Evolutionary conservation across 2,329 filamentous ascomycete species (phyloP).

Genomic region (Venturia oleaginea): DNA sequence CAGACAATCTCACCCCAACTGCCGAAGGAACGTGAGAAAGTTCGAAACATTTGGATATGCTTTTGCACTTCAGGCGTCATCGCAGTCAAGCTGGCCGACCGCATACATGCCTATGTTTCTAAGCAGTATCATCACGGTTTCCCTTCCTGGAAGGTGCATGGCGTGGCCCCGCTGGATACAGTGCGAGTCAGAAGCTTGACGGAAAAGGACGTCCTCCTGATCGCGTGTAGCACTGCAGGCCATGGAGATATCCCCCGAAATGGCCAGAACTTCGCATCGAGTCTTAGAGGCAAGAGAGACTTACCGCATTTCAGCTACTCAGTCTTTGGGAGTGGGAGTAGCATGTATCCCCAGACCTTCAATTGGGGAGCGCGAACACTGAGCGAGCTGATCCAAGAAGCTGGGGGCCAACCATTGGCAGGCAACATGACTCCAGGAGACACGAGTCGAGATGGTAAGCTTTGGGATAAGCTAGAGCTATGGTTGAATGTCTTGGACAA

Average conservation of each 20-base stretch:
- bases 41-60: slow-evolving; percentile 11
- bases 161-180: slow-evolving; percentile 7
- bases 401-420: slow-evolving; percentile 15
- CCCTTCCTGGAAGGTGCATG: slow-evolving; percentile 13
- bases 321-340: slow-evolving; percentile 20
- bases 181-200: slow-evolving; percentile 10
- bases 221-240: slow-evolving; percentile 18
- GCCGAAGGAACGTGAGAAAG: not conserved
- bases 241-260: slow-evolving; percentile 19
- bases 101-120: slow-evolving; percentile 16
- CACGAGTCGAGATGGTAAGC: slow-evolving; percentile 1
- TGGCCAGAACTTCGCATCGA: slow-evolving; percentile 14
- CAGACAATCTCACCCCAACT: not conserved
- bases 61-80: slow-evolving; percentile 12
- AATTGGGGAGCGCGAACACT: slow-evolving; percentile 16
- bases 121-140: not conserved
- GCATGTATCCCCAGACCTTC: slow-evolving; percentile 18
- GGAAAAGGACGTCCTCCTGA: slow-evolving; percentile 16
- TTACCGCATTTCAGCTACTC: slow-evolving; percentile 14
- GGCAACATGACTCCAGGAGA: slow-evolving; percentile 10
- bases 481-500: slow-evolving; percentile 8
- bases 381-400: slow-evolving; percentile 12
- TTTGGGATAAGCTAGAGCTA: slow-evolving; percentile 6
- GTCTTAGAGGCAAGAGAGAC: not conserved
- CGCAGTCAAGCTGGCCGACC: slow-evolving; percentile 10